A percentile compares a stretch with the other conserved stretches of the same genome.
Evolutionary conservation across 1,284 basidiomycete genomes (phyloP).

Genomic region (Apiotrichum gamsii): DNA sequence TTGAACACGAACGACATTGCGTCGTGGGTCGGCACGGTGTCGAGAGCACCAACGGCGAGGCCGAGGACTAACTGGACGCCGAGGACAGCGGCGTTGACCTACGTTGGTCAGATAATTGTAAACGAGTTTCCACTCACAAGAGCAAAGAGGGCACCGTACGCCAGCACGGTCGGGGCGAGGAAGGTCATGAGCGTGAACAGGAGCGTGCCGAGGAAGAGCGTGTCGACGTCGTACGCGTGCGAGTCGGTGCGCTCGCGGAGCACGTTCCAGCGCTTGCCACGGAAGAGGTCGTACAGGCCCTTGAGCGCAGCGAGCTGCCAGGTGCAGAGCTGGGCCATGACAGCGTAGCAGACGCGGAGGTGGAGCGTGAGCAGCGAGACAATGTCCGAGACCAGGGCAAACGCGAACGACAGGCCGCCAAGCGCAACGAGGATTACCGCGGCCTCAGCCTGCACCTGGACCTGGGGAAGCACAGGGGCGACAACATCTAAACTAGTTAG

Average conservation of each 20-base stretch:
- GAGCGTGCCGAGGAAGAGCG: conserved; percentile 87
- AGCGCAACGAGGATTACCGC: conserved; percentile 14
- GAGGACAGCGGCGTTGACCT: conserved; percentile 4
- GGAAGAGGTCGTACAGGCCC: conserved; percentile 87
- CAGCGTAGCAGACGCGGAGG: conserved; percentile 62
- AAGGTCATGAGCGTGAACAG: conserved; percentile 89
- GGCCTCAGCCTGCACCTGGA: conserved; percentile 6
- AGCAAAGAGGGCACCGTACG: conserved; percentile 78
- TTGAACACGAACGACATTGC: background rate
- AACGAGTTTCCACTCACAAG: conserved; percentile 52
- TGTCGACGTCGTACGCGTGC: conserved; percentile 87
- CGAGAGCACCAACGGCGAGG: background rate
- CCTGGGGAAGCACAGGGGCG: conserved; percentile 4
- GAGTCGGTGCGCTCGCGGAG: conserved; percentile 72
- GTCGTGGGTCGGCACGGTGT: conserved; percentile 5
- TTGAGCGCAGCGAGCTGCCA: conserved; percentile 58
- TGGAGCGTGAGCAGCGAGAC: conserved; percentile 58
- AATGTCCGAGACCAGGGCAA: conserved; percentile 28
- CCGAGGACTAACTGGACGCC: background rate
- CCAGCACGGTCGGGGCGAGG: conserved; percentile 80
- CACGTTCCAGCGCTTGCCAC: conserved; percentile 81
- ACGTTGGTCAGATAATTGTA: conserved; percentile 7
- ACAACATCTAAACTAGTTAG: conserved; percentile 7
- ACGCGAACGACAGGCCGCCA: conserved; percentile 28
- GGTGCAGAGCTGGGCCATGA: conserved; percentile 61